Conservation (phyloP, 257 asterid species). For the Rehmannia glutinosa region DNA sequence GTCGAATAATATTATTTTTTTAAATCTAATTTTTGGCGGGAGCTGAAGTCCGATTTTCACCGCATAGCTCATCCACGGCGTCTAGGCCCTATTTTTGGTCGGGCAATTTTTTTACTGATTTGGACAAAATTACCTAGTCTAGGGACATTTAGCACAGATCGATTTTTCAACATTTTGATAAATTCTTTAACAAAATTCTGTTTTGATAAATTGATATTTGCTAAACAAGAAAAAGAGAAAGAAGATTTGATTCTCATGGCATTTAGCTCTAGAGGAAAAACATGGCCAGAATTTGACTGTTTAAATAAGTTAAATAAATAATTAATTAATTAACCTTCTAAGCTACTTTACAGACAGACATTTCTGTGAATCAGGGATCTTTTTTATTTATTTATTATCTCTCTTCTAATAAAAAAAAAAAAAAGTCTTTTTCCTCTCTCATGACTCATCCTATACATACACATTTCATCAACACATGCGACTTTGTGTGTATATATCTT, state of each 20-base stretch:
- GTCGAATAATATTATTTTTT: too few relatives aligned
- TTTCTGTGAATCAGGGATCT: not conserved
- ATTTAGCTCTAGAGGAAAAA: too few relatives aligned
- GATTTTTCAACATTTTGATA: too few relatives aligned
- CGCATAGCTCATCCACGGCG: too few relatives aligned
- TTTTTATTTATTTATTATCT: not conserved
- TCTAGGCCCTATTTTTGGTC: too few relatives aligned
- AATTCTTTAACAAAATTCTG: too few relatives aligned
- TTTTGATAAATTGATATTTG: not conserved
- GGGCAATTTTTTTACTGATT: too few relatives aligned
- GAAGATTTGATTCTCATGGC: too few relatives aligned
- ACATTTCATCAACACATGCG: not conserved
- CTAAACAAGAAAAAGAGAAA: not conserved
- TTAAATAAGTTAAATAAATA: not conserved
- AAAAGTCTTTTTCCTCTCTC: not conserved
- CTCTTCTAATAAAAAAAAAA: not conserved
- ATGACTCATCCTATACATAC: constrained; percentile 14
- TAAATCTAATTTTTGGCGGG: too few relatives aligned
- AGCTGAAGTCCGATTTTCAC: too few relatives aligned
- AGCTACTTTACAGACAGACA: constrained; percentile 16
- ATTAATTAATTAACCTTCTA: not conserved
- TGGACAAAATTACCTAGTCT: too few relatives aligned
- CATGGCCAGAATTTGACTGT: not conserved
- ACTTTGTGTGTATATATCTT: not conserved
- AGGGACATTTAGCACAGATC: too few relatives aligned